Base-by-base conservation (phyloP, 768 basidiomycete genomes). In the Pleurotus giganteus region DNA sequence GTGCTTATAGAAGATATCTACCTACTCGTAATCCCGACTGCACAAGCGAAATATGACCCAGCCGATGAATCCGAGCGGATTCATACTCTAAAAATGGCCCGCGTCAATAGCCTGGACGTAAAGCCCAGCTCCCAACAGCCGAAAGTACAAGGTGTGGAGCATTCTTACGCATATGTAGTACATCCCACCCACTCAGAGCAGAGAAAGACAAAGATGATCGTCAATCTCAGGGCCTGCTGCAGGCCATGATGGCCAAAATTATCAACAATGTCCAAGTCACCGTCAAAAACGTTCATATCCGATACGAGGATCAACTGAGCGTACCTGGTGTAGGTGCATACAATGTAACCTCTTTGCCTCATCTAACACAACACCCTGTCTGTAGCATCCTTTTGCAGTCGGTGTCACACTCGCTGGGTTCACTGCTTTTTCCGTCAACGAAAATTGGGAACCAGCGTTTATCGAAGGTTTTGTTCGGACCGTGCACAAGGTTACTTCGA, bases 201-300 rank as follows among this genome's bases (percentile, higher is more conserved):
- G 21, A 45, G 43, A 12, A 51, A 19, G 28, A 58, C 74, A 83
- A 75, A 57, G 73, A 84, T 47, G 76, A 84, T 4, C 69, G 79
- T n/a, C 86, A 91, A 64, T 84, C 88, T n/a, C 89, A 94, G 71
- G 88, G 90, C 6, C 81, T 96, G 57, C 74, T 91, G 63, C 80
- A 89, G 41, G 92, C 93, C 15, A 72, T 98, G 44, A 84, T 88
- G 39, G 81, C 88, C 42, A 97, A 96, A 66, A 82, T 98, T 55
- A 84, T 98, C 60, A 96, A 98, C 72, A 99, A 99, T 65, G 70
- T 98, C 23, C 97, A 99, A 73, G 84, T 98, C 23, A 94, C 93
- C 11, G 84, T 98, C 57, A 92, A 89, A 71, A 96, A 97, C 62
- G 92, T 99, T 41, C 97, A 99, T 67, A 72, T 98, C 43, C 88